These are phyloP conservation scores for Phaeotremella fagi DNA, from an alignment of 768 basidiomycete species.

Conservation along the genomic window DNA sequence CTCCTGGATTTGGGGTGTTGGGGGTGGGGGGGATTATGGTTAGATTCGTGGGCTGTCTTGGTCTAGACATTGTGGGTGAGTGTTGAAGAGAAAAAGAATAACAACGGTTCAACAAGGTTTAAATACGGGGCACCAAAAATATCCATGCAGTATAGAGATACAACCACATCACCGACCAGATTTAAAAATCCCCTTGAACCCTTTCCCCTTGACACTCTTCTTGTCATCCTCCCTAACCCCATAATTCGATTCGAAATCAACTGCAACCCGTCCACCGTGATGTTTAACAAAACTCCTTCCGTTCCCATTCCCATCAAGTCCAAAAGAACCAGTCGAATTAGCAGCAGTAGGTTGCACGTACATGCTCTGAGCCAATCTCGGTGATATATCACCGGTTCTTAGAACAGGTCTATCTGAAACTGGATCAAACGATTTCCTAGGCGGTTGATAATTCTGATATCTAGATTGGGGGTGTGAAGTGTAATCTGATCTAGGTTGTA, in stretches of 20 bases:
- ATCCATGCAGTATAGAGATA: neutral
- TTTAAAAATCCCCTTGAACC: conserved; percentile 35
- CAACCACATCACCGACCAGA: conserved; percentile 11
- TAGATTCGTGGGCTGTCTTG: neutral
- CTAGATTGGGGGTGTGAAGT: neutral
- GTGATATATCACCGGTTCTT: neutral
- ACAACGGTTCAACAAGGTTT: neutral
- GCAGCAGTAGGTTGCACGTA: conserved; percentile 10
- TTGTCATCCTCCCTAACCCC: conserved; percentile 2
- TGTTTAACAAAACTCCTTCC: neutral
- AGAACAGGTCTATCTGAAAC: neutral
- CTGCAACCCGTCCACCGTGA: no score
- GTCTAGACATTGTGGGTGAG: neutral
- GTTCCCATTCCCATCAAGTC: conserved; percentile 7
- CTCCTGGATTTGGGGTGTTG: neutral
- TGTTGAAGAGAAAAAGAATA: neutral
- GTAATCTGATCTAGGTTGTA: neutral
- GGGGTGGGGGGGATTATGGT: neutral
- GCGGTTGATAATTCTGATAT: neutral
- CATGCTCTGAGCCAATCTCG: conserved; percentile 13
- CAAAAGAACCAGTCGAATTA: neutral
- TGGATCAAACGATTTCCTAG: neutral
- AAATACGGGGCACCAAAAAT: neutral
- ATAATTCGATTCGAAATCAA: neutral
- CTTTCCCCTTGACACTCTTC: conserved; percentile 19